Base-by-base conservation (phyloP, 2,329 filamentous ascomycete species). In the Neonectria sp. region DNA sequence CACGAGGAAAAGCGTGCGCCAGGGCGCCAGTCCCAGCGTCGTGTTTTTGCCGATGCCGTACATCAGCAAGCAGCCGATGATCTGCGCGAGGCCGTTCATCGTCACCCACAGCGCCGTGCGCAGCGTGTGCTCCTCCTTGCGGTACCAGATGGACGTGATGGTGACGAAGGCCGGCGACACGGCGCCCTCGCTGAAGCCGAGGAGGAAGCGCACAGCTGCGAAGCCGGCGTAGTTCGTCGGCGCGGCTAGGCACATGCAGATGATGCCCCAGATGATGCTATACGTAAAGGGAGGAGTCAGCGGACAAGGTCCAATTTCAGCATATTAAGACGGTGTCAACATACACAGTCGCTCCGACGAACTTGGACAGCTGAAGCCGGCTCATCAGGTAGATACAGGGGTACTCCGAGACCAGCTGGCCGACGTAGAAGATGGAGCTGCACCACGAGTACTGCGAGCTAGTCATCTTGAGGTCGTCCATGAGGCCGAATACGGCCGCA, bases 321-420 rank as follows among this genome's bases (percentile, higher is more conserved):
- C 17, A 17, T 29, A 8, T 37, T 13, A 13, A 3, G 17, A n/a
- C n/a, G 21, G 21, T 11, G 1, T 24, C 6, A 4, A 68, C 80
- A 31, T 79, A 84, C 81, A 86, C 79, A 0, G 83, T 86, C 2
- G 74, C 75, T 15, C 85, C 85, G 5, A 88, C 85, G 64, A 86
- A 86, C 63, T 84, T 85, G 40, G 84, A 82, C n/a, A 88, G 71
- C 9, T 80, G 84, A 4, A 88, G 77, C 5, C 81, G 78, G 37
- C 80, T 83, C 85, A 88, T 87, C 12, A 87, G 75, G 69, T 86
- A 87, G 55, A 85, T 85, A 64, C 84, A 85, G 1, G 85, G 85
- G 63, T 82, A 86, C 67, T 86, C 85, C 0, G 84, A 80, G 3
- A 85, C 80, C 9, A 85, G 77, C 68, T 85, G 83, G 7, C 81